These are phyloP conservation scores for Nicotiana noctiflora DNA, from an alignment of 257 asterid genomes.

Conservation along the genomic window DNA sequence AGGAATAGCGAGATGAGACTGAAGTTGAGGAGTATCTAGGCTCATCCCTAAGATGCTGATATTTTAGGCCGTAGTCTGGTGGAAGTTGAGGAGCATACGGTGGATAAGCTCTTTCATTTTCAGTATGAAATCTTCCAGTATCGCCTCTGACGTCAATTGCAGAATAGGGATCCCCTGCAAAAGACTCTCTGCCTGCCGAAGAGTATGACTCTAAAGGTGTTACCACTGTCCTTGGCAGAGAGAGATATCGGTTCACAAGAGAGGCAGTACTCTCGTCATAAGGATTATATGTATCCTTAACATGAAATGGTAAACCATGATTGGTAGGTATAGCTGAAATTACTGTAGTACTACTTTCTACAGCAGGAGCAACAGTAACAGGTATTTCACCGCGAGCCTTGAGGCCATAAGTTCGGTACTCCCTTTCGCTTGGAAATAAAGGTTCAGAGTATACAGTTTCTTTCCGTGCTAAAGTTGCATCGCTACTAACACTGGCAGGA, in stretches of 20 bases:
- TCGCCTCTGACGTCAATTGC: slow-evolving; percentile 11
- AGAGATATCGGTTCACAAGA: slow-evolving; percentile 58
- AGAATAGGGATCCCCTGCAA: slow-evolving; percentile 21
- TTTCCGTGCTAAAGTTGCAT: slow-evolving; percentile 27
- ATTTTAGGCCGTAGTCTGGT: slow-evolving; percentile 19
- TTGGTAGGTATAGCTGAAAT: slow-evolving; percentile 16
- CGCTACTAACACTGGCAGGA: slow-evolving; percentile 17
- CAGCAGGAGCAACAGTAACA: slow-evolving; percentile 2
- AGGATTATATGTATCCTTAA: slow-evolving; percentile 27
- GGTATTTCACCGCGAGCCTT: slow-evolving; percentile 25
- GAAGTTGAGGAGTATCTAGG: slow-evolving; percentile 30
- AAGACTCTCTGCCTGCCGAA: slow-evolving; percentile 22
- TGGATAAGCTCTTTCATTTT: slow-evolving; percentile 22
- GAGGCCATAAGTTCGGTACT: slow-evolving; percentile 55
- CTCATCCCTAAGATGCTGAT: slow-evolving; percentile 16
- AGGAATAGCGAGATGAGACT: slow-evolving; percentile 56
- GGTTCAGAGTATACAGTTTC: slow-evolving; percentile 26
- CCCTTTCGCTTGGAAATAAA: slow-evolving; percentile 42
- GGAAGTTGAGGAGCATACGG: slow-evolving; percentile 29
- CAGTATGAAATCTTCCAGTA: slow-evolving; percentile 9
- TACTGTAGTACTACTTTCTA: slow-evolving; percentile 9
- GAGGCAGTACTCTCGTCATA: slow-evolving; percentile 58
- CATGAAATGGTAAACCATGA: slow-evolving; percentile 12
- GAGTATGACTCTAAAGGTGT: slow-evolving; percentile 28
- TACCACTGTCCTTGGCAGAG: slow-evolving; percentile 27